Evolutionary conservation across 2,329 filamentous ascomycete genomes (phyloP).

Genomic region (Cyphellophora europaea): DNA sequence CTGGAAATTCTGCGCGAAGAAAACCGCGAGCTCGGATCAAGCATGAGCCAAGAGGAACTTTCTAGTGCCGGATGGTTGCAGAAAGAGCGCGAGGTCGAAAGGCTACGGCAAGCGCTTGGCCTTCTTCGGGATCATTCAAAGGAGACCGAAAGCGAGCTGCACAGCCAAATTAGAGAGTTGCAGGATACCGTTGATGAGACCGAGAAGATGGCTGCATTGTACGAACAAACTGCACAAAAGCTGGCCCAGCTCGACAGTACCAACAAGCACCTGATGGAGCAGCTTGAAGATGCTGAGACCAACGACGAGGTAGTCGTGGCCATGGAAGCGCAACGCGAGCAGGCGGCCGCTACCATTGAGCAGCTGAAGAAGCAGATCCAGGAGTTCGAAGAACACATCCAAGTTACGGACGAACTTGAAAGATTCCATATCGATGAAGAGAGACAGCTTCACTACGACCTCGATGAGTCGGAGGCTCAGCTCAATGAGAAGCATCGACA

Average conservation of each 20-base stretch:
- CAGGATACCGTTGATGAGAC: conserved; percentile 65
- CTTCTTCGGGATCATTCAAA: conserved; percentile 78
- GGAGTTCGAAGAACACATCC: conserved; percentile 79
- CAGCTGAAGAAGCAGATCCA: conserved; percentile 48
- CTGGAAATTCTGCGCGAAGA: conserved; percentile 80
- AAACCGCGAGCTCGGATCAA: conserved; percentile 71
- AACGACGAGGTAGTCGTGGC: conserved; percentile 93
- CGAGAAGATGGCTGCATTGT: conserved; percentile 57
- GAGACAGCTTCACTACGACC: conserved; percentile 87
- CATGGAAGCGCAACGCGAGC: conserved; percentile 77
- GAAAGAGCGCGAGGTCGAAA: conserved; percentile 82
- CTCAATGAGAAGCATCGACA: conserved; percentile 73
- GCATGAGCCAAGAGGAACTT: conserved; percentile 81
- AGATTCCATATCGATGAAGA: conserved; percentile 63
- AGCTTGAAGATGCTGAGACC: conserved; percentile 78
- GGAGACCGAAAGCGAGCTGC: conserved; percentile 72
- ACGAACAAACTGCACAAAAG: conserved; percentile 61
- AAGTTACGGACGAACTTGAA: conserved; percentile 91
- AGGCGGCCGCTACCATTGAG: conserved; percentile 20
- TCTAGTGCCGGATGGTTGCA: conserved; percentile 82
- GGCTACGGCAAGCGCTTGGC: conserved; percentile 75
- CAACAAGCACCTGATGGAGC: conserved; percentile 78
- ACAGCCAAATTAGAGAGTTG: conserved; percentile 63
- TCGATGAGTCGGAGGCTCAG: conserved; percentile 77
- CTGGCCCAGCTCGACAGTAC: conserved; percentile 62